These are phyloP conservation scores for Pseudogymnoascus sp. DNA, from an alignment of 2,329 filamentous ascomycete genomes.

Conservation along the genomic window DNA sequence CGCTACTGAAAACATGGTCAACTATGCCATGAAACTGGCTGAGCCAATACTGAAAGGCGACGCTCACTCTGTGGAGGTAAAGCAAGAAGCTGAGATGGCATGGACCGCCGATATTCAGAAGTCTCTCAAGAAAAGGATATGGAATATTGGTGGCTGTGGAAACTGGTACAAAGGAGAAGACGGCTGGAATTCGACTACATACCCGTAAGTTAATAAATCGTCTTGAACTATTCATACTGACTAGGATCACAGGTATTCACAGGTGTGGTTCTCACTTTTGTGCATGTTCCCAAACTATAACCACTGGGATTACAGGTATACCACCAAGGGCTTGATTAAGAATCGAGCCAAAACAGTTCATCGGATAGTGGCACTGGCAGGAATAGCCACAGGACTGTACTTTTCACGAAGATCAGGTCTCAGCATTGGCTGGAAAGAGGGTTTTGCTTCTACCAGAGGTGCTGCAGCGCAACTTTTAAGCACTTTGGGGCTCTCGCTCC, in stretches of 20 bases:
- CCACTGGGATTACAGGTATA: conserved; percentile 46
- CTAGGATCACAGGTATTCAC: conserved; percentile 33
- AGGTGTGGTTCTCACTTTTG: conserved; percentile 41
- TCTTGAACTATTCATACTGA: conserved; percentile 16
- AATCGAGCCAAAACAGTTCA: conserved; percentile 18
- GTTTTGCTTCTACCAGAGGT: neutral
- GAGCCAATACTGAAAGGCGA: conserved; percentile 40
- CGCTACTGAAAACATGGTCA: conserved; percentile 47
- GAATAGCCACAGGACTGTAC: neutral
- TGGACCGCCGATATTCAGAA: conserved; percentile 41
- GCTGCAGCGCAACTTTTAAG: neutral
- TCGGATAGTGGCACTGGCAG: neutral
- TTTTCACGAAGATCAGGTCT: neutral
- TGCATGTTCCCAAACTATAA: conserved; percentile 45
- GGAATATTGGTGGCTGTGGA: conserved; percentile 36
- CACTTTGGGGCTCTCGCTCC: neutral
- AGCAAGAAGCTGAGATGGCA: conserved; percentile 36
- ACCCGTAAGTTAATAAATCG: conserved; percentile 32
- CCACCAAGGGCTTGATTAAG: conserved; percentile 36
- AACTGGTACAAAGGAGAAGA: conserved; percentile 41
- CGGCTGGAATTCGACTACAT: conserved; percentile 41
- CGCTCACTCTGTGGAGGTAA: conserved; percentile 38
- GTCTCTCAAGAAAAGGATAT: conserved; percentile 38
- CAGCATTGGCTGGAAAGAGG: neutral
- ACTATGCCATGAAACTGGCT: conserved; percentile 46